Conservation (phyloP, 225 moss, liverwort and hornwort genomes). For the Sphagnum contortum region DNA sequence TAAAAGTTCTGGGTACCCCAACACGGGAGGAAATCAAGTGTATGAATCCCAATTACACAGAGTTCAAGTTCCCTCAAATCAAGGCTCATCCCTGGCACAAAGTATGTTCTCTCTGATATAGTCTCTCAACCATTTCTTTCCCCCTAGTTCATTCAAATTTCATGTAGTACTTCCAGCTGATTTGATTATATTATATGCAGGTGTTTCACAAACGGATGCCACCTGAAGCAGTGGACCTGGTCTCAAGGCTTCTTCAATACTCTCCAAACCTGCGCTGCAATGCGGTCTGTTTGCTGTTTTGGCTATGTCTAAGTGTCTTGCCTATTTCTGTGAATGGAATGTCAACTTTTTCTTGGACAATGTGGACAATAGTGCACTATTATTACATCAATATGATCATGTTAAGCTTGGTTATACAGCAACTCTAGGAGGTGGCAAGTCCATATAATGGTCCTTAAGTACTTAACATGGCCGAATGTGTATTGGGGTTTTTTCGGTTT, state of each 20-base stretch:
- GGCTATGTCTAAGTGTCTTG: too few species aligned
- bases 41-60: slow-evolving; percentile 57
- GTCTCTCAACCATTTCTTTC: too few species aligned
- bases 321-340: too few species aligned
- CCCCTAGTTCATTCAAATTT: too few species aligned
- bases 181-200: slow-evolving; percentile 6
- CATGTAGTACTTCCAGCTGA: background rate
- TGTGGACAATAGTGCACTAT: too few species aligned
- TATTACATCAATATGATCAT: too few species aligned
- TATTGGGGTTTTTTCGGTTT: background rate
- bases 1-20: slow-evolving; percentile 59
- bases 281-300: slow-evolving; percentile 16
- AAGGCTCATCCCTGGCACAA: slow-evolving; percentile 61
- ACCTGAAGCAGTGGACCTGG: slow-evolving; percentile 51
- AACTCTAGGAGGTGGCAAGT: too few species aligned
- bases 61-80: slow-evolving; percentile 57
- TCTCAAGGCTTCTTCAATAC: slow-evolving; percentile 46
- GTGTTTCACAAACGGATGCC: slow-evolving; percentile 62
- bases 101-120: slow-evolving; percentile 10
- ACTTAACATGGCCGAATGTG: too few species aligned
- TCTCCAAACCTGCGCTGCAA: slow-evolving; percentile 58
- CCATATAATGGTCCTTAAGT: too few species aligned
- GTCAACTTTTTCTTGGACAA: too few species aligned
- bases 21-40: slow-evolving; percentile 61
- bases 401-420: too few species aligned